Percentiles rank a stretch among this genome's conserved stretches.
phyloP scores from a whole-genome alignment of 2,329 filamentous ascomycete species.

The Aureobasidium sp. region DNA sequence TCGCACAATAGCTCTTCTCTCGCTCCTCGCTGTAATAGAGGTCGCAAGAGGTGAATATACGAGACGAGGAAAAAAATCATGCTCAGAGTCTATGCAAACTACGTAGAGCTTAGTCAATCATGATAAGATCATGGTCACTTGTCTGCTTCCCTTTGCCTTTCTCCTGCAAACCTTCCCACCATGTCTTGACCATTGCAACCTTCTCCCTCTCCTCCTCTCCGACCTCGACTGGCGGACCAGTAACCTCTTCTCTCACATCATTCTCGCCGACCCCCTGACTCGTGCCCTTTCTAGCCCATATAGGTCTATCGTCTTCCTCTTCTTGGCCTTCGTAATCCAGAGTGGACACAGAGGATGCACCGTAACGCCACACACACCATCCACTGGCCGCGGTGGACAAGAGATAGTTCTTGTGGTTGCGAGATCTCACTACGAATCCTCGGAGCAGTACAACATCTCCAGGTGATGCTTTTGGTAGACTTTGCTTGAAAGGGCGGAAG shows the following conservation, averaged over 20 bases:
- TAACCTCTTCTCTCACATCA: slow-evolving; percentile 35
- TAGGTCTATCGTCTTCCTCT: slow-evolving; percentile 16
- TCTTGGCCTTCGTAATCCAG: slow-evolving; percentile 23
- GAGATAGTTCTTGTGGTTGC: slow-evolving; percentile 32
- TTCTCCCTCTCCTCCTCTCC: slow-evolving; percentile 39
- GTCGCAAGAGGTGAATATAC: too few species aligned
- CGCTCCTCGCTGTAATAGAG: too few species aligned
- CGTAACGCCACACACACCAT: slow-evolving; percentile 43
- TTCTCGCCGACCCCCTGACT: slow-evolving; percentile 20
- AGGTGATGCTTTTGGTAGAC: slow-evolving; percentile 33
- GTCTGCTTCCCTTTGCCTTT: not conserved
- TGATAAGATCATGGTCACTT: not conserved
- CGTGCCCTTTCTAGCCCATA: slow-evolving; percentile 22
- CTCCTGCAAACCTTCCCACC: slow-evolving; percentile 27
- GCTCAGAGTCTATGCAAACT: not conserved
- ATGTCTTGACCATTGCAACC: slow-evolving; percentile 34
- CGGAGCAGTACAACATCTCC: slow-evolving; percentile 42
- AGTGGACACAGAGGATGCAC: not conserved
- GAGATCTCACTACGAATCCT: slow-evolving; percentile 36
- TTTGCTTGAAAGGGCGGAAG: slow-evolving; percentile 37
- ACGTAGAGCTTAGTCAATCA: not conserved
- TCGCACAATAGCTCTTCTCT: too few species aligned
- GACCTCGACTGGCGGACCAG: slow-evolving; percentile 40
- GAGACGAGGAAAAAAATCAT: not conserved
- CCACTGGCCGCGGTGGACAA: slow-evolving; percentile 37